These are phyloP conservation scores for Monosporozyma aquatica DNA, from an alignment of 805 yeast species.

Conservation along the genomic window DNA sequence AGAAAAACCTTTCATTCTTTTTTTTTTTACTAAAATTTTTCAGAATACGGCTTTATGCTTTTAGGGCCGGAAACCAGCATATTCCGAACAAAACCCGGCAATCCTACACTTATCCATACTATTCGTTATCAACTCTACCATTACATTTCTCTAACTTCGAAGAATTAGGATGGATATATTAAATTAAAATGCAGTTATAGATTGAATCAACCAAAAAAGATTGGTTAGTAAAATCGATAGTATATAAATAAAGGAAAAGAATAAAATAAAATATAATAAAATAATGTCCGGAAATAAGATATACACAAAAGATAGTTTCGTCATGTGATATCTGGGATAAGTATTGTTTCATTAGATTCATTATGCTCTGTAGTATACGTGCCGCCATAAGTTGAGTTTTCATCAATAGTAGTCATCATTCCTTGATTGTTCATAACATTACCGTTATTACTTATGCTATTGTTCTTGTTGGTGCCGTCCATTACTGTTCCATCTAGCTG, in stretches of 20 bases:
- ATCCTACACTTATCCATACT: no score
- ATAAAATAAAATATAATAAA: background rate
- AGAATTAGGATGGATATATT: background rate
- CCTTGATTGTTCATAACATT: background rate
- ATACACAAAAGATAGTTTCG: background rate
- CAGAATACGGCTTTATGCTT: no score
- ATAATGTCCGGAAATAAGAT: background rate
- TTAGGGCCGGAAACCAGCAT: no score
- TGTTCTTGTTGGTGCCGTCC: constrained; percentile 6
- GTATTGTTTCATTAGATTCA: constrained; percentile 21
- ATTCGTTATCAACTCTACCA: no score
- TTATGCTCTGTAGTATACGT: constrained; percentile 9
- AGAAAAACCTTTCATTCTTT: background rate
- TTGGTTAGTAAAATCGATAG: no score
- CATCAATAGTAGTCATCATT: background rate
- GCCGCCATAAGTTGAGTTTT: background rate
- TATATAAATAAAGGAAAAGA: background rate
- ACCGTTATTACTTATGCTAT: no score
- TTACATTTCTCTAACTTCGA: background rate
- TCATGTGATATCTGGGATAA: constrained; percentile 17
- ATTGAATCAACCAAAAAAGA: background rate
- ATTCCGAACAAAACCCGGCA: no score
- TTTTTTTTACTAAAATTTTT: no score
- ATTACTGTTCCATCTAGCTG: background rate
- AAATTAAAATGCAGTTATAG: background rate